Percentiles rank a stretch among this genome's conserved stretches.
Evolutionary conservation across 176 grass and related monocot genomes (phyloP).

Genomic region (Hyparrhenia diplandra): DNA sequence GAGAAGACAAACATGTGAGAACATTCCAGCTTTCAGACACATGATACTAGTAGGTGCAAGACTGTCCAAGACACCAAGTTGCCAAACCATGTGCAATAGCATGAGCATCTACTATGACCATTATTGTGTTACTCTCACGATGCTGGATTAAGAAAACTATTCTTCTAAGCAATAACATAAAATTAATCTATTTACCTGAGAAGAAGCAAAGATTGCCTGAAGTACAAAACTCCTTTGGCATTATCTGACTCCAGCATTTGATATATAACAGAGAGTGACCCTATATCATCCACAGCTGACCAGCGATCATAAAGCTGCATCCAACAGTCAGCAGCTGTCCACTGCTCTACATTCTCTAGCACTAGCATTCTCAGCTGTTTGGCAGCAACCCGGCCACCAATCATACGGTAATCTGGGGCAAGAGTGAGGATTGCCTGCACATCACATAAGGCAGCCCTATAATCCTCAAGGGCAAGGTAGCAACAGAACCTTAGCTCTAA

Average conservation of each 20-base stretch:
- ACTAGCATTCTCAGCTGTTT: constrained; percentile 82
- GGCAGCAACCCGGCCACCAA: constrained; percentile 76
- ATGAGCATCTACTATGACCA: constrained; percentile 27
- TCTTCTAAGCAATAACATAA: constrained; percentile 27
- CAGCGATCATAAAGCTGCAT: constrained; percentile 95
- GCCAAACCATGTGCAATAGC: constrained; percentile 19
- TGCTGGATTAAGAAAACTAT: constrained; percentile 23
- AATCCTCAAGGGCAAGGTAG: constrained; percentile 84
- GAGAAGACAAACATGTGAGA: constrained; percentile 7
- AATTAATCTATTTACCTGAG: constrained; percentile 64
- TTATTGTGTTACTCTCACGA: constrained; percentile 4
- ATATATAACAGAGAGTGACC: constrained; percentile 94
- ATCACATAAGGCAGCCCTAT: constrained; percentile 82
- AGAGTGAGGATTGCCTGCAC: constrained; percentile 88
- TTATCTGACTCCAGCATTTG: constrained; percentile 99
- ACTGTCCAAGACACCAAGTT: constrained; percentile 21
- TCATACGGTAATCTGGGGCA: constrained; percentile 85
- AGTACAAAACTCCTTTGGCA: constrained; percentile 91
- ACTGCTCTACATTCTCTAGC: constrained; percentile 87
- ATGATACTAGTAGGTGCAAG: constrained; percentile 10
- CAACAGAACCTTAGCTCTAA: constrained; percentile 95
- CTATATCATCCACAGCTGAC: constrained; percentile 98
- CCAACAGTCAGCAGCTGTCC: constrained; percentile 97
- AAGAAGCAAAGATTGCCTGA: constrained; percentile 97
- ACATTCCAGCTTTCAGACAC: constrained; percentile 35